Evolutionary conservation across 192 early-diverging fungal genomes (phyloP).

Genomic region (Coemansia sp.): DNA sequence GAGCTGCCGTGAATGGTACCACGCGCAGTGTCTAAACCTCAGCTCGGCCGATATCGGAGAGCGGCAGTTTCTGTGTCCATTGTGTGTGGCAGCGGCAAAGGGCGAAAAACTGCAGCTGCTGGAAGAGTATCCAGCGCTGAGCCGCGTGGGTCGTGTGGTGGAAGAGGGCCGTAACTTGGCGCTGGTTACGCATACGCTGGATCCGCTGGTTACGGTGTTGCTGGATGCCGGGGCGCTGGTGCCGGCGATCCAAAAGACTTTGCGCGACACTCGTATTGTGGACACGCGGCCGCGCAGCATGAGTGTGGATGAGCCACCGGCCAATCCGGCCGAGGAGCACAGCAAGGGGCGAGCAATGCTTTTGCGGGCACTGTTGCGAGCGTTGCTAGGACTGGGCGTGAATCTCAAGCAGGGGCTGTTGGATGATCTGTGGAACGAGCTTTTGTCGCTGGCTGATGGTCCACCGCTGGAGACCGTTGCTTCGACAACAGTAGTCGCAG

Average conservation of each 20-base stretch:
- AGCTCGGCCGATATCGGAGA: conserved; percentile 46
- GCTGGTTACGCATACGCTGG: conserved; percentile 53
- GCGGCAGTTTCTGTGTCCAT: conserved; percentile 58
- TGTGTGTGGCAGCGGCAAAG: conserved; percentile 48
- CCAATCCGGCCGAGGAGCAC: neutral
- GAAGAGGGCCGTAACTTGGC: conserved; percentile 43
- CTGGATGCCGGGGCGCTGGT: conserved; percentile 34
- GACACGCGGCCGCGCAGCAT: neutral
- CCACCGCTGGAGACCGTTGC: neutral
- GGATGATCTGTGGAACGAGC: conserved; percentile 33
- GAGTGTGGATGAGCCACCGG: neutral
- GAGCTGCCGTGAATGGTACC: conserved; percentile 67
- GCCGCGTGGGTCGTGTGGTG: conserved; percentile 43
- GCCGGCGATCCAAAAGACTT: conserved; percentile 3
- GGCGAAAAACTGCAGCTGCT: conserved; percentile 14
- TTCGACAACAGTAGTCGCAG: neutral
- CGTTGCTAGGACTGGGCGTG: conserved; percentile 39
- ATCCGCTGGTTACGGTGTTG: conserved; percentile 52
- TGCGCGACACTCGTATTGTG: conserved; percentile 4
- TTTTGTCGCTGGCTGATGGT: conserved; percentile 5
- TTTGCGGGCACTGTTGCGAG: conserved; percentile 27
- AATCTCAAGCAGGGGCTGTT: conserved; percentile 20
- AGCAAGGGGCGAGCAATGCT: conserved; percentile 6
- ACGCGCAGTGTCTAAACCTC: conserved; percentile 59
- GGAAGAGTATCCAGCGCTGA: conserved; percentile 28